phyloP scores from a whole-genome alignment of 2,329 filamentous ascomycete genomes.

The Xylaria sp. region DNA sequence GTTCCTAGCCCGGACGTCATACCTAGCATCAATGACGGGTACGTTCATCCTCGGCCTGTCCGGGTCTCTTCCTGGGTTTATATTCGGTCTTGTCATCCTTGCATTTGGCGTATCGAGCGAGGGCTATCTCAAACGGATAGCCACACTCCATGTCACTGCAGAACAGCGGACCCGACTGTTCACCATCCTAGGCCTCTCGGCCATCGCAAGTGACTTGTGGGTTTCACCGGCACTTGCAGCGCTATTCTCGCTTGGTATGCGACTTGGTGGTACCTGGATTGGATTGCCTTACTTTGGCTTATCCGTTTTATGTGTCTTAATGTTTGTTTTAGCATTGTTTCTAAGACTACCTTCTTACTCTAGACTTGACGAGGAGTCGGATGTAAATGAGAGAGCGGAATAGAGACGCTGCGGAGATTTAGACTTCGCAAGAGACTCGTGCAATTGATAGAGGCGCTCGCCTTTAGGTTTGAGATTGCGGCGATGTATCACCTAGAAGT shows the following conservation, averaged over 20 bases:
- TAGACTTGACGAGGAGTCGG: conserved; percentile 39
- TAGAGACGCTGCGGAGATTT: neutral
- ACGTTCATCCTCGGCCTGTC: conserved; percentile 46
- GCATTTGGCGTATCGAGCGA: conserved; percentile 46
- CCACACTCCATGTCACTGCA: conserved; percentile 44
- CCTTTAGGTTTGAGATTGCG: neutral
- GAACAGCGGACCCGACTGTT: conserved; percentile 49
- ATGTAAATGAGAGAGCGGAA: conserved; percentile 20
- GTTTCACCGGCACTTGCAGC: conserved; percentile 46
- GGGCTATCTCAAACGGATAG: conserved; percentile 46
- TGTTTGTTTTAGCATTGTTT: conserved; percentile 43
- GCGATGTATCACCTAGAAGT: conserved; percentile 30
- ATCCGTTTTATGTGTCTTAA: conserved; percentile 43
- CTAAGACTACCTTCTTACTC: conserved; percentile 36
- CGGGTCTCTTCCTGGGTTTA: conserved; percentile 43
- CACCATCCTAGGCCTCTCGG: conserved; percentile 44
- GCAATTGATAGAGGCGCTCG: neutral
- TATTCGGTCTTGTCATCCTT: conserved; percentile 48
- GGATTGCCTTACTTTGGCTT: conserved; percentile 51
- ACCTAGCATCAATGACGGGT: conserved; percentile 39
- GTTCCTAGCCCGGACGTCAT: conserved; percentile 45
- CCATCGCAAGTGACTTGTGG: conserved; percentile 45
- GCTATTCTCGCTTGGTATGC: conserved; percentile 49
- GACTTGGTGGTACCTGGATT: conserved; percentile 46
- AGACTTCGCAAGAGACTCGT: neutral